Evolutionary conservation across 2,329 filamentous ascomycete genomes (phyloP).

Genomic region (Sporothrix schenckii): DNA sequence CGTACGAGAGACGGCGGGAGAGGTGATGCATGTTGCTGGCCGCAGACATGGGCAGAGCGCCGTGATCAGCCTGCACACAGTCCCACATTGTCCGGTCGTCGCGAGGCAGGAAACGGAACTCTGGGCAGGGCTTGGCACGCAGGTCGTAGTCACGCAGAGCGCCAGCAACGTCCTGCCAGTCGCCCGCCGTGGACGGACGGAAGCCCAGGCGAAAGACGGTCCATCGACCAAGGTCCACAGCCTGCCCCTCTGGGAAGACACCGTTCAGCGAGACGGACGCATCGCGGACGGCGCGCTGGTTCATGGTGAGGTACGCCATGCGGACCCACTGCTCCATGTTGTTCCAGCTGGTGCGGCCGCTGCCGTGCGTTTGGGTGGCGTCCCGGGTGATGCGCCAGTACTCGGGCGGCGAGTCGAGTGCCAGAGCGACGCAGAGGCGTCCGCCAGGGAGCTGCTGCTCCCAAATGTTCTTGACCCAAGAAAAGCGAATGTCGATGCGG

Average conservation of each 20-base stretch:
- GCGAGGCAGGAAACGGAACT: slow-evolving; percentile 32
- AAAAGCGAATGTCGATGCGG: slow-evolving; percentile 51
- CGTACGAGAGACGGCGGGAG: slow-evolving; percentile 58
- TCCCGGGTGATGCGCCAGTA: slow-evolving; percentile 50
- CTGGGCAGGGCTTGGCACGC: slow-evolving; percentile 27
- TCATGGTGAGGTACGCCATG: slow-evolving; percentile 51
- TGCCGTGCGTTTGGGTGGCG: slow-evolving; percentile 42
- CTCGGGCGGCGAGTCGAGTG: slow-evolving; percentile 53
- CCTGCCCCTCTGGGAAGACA: slow-evolving; percentile 42
- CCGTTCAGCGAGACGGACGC: slow-evolving; percentile 46
- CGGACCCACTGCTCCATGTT: slow-evolving; percentile 53
- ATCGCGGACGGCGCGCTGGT: slow-evolving; percentile 42
- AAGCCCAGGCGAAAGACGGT: slow-evolving; percentile 57
- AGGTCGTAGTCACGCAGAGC: slow-evolving; percentile 76
- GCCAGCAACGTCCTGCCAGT: slow-evolving; percentile 50
- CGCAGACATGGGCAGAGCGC: background rate
- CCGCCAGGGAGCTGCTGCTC: slow-evolving; percentile 43
- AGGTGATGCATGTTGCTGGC: slow-evolving; percentile 33
- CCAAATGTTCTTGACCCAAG: slow-evolving; percentile 52
- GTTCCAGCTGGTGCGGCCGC: slow-evolving; percentile 45
- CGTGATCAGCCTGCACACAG: slow-evolving; percentile 26
- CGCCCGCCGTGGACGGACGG: slow-evolving; percentile 20
- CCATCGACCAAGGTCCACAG: slow-evolving; percentile 61
- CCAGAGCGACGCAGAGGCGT: slow-evolving; percentile 50
- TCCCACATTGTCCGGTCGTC: slow-evolving; percentile 37